A percentile compares a stretch with the other conserved stretches of the same genome.
Evolutionary conservation across 345 rosid species (phyloP).

Genomic region (Bruguiera parviflora): DNA sequence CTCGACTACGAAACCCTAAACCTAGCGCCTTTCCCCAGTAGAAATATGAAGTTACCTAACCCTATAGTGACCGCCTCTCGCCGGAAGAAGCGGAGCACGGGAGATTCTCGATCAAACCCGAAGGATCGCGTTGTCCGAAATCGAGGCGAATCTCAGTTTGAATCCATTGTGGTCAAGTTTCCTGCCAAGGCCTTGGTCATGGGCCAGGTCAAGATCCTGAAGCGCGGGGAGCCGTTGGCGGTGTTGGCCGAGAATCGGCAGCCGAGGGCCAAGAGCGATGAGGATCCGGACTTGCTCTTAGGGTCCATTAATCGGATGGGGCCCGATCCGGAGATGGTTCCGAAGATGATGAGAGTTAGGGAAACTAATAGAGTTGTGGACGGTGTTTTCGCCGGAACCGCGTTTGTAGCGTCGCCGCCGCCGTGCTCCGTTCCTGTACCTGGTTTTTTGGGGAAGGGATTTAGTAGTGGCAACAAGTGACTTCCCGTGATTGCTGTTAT

Average conservation of each 20-base stretch:
- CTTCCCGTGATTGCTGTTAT: constrained; percentile 1
- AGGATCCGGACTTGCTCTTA: constrained; percentile 29
- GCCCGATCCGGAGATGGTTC: constrained; percentile 44
- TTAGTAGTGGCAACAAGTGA: constrained; percentile 15
- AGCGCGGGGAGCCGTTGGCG: constrained; percentile 51
- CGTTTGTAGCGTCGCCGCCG: constrained; percentile 44
- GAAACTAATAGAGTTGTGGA: constrained; percentile 19
- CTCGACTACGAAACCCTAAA: constrained; percentile 23
- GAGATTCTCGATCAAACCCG: constrained; percentile 6
- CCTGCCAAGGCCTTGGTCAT: constrained; percentile 40
- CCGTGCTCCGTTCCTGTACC: constrained; percentile 66
- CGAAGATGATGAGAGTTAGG: constrained; percentile 33
- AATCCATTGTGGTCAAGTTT: constrained; percentile 25
- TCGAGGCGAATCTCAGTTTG: not conserved
- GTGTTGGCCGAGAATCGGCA: not conserved
- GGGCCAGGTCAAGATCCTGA: constrained; percentile 62
- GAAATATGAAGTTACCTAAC: not conserved
- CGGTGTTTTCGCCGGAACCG: constrained; percentile 32
- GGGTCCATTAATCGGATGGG: constrained; percentile 47
- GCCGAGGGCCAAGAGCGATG: constrained; percentile 11
- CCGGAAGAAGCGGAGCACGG: constrained; percentile 29
- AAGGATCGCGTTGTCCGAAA: too few relatives aligned
- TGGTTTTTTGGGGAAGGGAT: constrained; percentile 31
- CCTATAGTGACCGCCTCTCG: constrained; percentile 22
- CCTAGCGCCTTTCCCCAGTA: constrained; percentile 2